Evolutionary conservation across 2,329 filamentous ascomycete genomes (phyloP).

Genomic region (Spiromastix sp.): DNA sequence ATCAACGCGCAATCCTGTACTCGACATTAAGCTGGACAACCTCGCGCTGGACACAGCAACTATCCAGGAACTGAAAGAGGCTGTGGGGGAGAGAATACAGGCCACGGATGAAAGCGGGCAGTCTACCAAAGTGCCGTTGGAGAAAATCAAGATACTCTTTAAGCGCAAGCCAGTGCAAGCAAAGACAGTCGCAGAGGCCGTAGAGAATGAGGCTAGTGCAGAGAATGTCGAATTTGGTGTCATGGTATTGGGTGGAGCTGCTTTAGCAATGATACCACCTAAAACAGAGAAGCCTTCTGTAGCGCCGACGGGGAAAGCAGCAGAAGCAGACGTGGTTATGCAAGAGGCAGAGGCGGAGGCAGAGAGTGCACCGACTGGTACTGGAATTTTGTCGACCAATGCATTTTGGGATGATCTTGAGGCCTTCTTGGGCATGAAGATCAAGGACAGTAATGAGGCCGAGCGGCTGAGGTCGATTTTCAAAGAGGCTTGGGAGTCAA

Average conservation of each 20-base stretch:
- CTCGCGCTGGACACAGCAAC: constrained; percentile 58
- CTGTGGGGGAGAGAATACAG: constrained; percentile 50
- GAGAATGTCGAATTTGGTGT: constrained; percentile 61
- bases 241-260: constrained; percentile 74
- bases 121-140: constrained; percentile 30
- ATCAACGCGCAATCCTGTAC: constrained; percentile 61
- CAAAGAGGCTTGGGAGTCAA: constrained; percentile 54
- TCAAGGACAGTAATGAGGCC: constrained; percentile 59
- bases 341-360: constrained; percentile 18
- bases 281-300: constrained; percentile 7
- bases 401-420: constrained; percentile 82
- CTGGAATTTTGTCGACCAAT: constrained; percentile 53
- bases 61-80: constrained; percentile 65
- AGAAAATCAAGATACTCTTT: constrained; percentile 76
- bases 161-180: constrained; percentile 80
- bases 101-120: constrained; percentile 11
- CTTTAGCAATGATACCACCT: constrained; percentile 21
- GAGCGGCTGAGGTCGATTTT: constrained; percentile 58
- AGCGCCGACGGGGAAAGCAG: constrained; percentile 5
- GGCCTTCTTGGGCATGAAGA: constrained; percentile 66
- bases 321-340: constrained; percentile 17
- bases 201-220: constrained; percentile 44
- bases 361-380: constrained; percentile 29
- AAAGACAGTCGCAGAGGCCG: constrained; percentile 65
- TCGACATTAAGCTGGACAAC: constrained; percentile 54